Evolutionary conservation across 352 stramenopile genomes (phyloP).

Genomic region (Phytophthora podocarpi): DNA sequence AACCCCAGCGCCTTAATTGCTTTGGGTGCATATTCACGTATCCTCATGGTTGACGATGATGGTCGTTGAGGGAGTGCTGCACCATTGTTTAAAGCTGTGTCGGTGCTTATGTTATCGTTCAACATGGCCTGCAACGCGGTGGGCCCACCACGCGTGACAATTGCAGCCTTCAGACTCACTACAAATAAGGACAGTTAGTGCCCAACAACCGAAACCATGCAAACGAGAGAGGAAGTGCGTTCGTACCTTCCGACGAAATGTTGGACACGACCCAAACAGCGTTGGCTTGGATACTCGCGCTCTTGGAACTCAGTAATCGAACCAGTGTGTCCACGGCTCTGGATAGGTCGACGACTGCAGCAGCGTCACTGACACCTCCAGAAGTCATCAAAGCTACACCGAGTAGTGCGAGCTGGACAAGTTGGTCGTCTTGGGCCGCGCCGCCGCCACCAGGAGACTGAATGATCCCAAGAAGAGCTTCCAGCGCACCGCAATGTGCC

Average conservation of each 20-base stretch:
- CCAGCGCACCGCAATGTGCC: constrained; percentile 46
- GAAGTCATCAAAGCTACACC: constrained; percentile 66
- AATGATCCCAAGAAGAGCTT: constrained; percentile 38
- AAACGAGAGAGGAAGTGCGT: neutral
- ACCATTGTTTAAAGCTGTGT: neutral
- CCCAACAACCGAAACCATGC: neutral
- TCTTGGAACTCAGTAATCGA: constrained; percentile 52
- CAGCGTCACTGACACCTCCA: constrained; percentile 39
- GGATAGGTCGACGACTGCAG: constrained; percentile 39
- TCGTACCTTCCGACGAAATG: constrained; percentile 61
- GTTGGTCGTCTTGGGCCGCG: constrained; percentile 50
- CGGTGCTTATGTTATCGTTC: constrained; percentile 45
- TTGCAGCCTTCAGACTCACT: constrained; percentile 59
- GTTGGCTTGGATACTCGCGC: constrained; percentile 65
- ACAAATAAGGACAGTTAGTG: constrained; percentile 4
- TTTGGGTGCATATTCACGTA: constrained; percentile 80
- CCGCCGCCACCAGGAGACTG: constrained; percentile 10
- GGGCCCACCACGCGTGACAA: constrained; percentile 55
- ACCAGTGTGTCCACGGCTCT: constrained; percentile 49
- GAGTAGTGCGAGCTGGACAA: constrained; percentile 66
- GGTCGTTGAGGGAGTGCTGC: constrained; percentile 4
- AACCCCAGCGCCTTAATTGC: constrained; percentile 77
- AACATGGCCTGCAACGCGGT: constrained; percentile 70
- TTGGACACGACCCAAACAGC: constrained; percentile 83
- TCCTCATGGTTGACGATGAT: constrained; percentile 69